Conservation (phyloP, 192 early-diverging fungal species). For the Linderina pennispora region DNA sequence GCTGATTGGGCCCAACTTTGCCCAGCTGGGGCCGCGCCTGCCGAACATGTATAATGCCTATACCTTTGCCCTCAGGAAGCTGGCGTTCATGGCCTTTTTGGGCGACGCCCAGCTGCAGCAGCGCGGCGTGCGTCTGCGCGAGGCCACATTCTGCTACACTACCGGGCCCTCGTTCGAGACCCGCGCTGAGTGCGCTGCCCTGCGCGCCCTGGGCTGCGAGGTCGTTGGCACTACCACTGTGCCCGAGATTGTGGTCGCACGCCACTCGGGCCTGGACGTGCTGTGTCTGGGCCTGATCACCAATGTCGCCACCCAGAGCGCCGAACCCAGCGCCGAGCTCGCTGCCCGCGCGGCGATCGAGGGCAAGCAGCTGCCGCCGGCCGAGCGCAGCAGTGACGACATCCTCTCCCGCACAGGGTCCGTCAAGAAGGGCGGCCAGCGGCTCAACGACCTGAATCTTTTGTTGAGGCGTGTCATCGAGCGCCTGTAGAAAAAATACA, state of each 20-base stretch:
- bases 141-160: slow-evolving; percentile 78
- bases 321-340: slow-evolving; percentile 28
- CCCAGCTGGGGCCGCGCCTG: slow-evolving; percentile 79
- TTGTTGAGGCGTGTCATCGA: slow-evolving; percentile 29
- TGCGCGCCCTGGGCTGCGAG: slow-evolving; percentile 68
- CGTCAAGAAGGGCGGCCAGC: slow-evolving; percentile 39
- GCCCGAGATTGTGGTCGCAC: slow-evolving; percentile 83
- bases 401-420: slow-evolving; percentile 26
- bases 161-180: slow-evolving; percentile 93
- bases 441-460: slow-evolving; percentile 25
- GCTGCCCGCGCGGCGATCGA: slow-evolving; percentile 25
- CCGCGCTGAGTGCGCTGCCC: slow-evolving; percentile 69
- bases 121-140: slow-evolving; percentile 50
- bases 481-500: too few relatives aligned
- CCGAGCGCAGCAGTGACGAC: slow-evolving; percentile 18
- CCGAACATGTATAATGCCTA: slow-evolving; percentile 83
- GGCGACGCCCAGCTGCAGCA: slow-evolving; percentile 21
- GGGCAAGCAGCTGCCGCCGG: slow-evolving; percentile 9
- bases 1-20: slow-evolving; percentile 79
- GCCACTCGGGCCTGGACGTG: slow-evolving; percentile 75
- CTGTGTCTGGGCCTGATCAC: slow-evolving; percentile 78
- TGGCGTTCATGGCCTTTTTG: slow-evolving; percentile 50
- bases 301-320: slow-evolving; percentile 50
- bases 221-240: slow-evolving; percentile 86
- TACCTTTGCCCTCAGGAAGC: slow-evolving; percentile 65